Percentiles rank a stretch among this genome's conserved stretches.
Evolutionary conservation across 495 filamentous ascomycete species (phyloP).

Genomic region (Neurospora sp.): DNA sequence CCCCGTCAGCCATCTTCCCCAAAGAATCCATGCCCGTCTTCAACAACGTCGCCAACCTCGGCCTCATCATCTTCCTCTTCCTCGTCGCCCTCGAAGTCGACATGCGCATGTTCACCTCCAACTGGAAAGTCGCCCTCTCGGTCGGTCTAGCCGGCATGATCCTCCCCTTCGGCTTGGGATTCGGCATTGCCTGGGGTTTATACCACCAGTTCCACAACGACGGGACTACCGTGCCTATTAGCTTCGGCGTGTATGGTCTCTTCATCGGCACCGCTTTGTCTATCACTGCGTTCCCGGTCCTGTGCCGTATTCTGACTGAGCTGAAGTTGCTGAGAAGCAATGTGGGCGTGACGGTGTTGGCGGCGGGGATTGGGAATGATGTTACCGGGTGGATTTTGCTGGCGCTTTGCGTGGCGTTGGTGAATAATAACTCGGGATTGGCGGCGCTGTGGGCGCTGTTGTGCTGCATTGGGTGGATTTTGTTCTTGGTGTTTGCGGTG

Average conservation of each 20-base stretch:
- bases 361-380: conserved; percentile 92
- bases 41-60: conserved; percentile 78
- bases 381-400: conserved; percentile 87
- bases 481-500: conserved; percentile 68
- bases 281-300: conserved; percentile 93
- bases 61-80: conserved; percentile 85
- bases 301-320: conserved; percentile 90
- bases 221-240: conserved; percentile 46
- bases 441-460: conserved; percentile 84
- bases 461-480: conserved; percentile 59
- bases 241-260: conserved; percentile 75
- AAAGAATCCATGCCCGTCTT: conserved; percentile 60
- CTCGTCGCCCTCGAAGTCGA: conserved; percentile 90
- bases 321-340: conserved; percentile 75
- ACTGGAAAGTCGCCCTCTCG: conserved; percentile 76
- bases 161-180: conserved; percentile 59
- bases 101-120: conserved; percentile 68
- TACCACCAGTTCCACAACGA: conserved; percentile 71
- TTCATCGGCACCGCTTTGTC: conserved; percentile 93
- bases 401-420: conserved; percentile 85
- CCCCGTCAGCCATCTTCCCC: conserved; percentile 57
- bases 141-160: conserved; percentile 83
- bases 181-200: conserved; percentile 76
- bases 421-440: conserved; percentile 77
- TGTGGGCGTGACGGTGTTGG: conserved; percentile 84